Base-by-base conservation (phyloP, 2,329 filamentous ascomycete species). In the Penicillium fuscoglaucum region DNA sequence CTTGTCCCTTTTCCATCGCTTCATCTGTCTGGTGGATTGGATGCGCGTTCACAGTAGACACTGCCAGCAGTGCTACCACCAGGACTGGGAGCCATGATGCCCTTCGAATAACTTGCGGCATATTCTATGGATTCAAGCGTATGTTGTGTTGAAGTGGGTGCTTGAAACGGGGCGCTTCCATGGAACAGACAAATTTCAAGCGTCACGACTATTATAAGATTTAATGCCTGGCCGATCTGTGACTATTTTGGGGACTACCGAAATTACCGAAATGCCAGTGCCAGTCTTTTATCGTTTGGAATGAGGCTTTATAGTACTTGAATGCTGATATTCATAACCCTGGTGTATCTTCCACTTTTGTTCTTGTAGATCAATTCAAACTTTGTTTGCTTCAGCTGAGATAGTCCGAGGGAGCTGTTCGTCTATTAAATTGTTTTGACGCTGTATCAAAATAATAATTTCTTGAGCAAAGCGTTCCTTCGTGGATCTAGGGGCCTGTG, bases 401-500 rank as follows among this genome's bases (percentile, higher is more conserved):
- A 37, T n/a, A 2, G 8, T 2, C 6, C 3, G 5, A 24, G 17
- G 4, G 8, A 6, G 1, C 13, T 24, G 12, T 2, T 21, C 6
- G 7, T 24, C 13, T 17, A 17, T 21, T 5, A 2, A 17, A 13
- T 15, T 39, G 10, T 15, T 7, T 51, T 51, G 17, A 19, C 13
- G 13, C n/a, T 19, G 7, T 41, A 26, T 7, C n/a, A n/a, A 19
- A 41, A 17, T 15, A 4, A 17, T 10, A 8, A 4, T n/a, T 15
- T 26, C 2, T 9, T 24, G 9, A 31, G 31, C 17, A 48, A 44
- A 21, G 10, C 3, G 21, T 13, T 17, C 40, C 7, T 49, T 46
- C 7, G 28, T 44, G 41, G 50, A 65, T 55, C 64, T 54, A 67
- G 65, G 62, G 64, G 55, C 40, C 15, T 39, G 21, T 26, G 59